Evolutionary conservation across 2,329 filamentous ascomycete species (phyloP).

Genomic region (Xylariomycetidae sp.): DNA sequence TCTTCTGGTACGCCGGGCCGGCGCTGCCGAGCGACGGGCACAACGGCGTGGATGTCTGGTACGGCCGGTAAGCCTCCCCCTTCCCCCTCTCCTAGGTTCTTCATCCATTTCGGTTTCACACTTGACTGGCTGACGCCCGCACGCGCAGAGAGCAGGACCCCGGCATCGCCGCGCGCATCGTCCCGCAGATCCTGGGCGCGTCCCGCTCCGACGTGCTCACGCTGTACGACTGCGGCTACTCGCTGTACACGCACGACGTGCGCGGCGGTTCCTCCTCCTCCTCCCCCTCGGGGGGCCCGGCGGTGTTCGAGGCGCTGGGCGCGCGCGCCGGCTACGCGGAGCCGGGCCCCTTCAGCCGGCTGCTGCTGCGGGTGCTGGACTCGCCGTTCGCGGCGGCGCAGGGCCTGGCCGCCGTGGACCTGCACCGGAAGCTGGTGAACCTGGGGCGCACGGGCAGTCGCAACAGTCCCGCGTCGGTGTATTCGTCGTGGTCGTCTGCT

Average conservation of each 20-base stretch:
- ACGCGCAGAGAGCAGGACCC: conserved; percentile 5
- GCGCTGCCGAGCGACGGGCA: not conserved
- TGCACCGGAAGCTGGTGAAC: conserved; percentile 11
- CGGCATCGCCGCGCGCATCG: conserved; percentile 5
- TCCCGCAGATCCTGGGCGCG: conserved; percentile 3
- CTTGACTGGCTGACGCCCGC: not conserved
- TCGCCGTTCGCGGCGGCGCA: conserved; percentile 4
- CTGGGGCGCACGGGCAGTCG: not conserved
- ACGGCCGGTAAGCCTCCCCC: conserved; percentile 9
- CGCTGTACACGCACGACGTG: conserved; percentile 7
- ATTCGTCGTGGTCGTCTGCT: too few species aligned
- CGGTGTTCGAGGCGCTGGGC: conserved; percentile 10
- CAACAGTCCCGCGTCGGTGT: not conserved
- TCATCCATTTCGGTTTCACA: not conserved
- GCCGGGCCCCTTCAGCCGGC: conserved; percentile 7
- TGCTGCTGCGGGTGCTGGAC: conserved; percentile 7
- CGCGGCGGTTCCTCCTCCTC: too few species aligned
- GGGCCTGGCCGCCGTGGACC: conserved; percentile 6
- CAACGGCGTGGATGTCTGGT: conserved; percentile 4
- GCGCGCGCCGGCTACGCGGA: conserved; percentile 4
- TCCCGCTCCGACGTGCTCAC: conserved; percentile 9
- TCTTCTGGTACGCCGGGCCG: conserved; percentile 13
- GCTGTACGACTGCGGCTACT: conserved; percentile 11
- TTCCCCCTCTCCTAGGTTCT: not conserved
- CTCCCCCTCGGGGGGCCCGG: conserved; percentile 4